Evolutionary conservation across 768 basidiomycete genomes (phyloP).

Genomic region (Macrocybe gigantea): DNA sequence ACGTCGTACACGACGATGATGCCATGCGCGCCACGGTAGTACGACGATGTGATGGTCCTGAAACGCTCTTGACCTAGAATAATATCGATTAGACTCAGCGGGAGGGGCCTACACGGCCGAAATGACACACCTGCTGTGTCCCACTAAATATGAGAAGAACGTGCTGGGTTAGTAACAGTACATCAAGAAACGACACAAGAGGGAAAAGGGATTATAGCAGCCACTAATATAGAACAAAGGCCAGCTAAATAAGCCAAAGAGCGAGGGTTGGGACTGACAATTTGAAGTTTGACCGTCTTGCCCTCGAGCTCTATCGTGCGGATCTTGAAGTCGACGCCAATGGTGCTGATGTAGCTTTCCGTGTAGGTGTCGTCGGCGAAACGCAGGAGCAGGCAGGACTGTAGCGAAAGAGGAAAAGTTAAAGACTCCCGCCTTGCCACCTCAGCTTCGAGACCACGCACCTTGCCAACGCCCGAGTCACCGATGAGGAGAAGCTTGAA

Average conservation of each 20-base stretch:
- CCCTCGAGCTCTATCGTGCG: slow-evolving; percentile 98
- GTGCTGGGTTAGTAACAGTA: slow-evolving; percentile 12
- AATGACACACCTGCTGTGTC: slow-evolving; percentile 79
- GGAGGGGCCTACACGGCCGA: background rate
- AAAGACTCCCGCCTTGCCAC: slow-evolving; percentile 6
- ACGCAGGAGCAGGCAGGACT: slow-evolving; percentile 90
- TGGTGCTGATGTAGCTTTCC: slow-evolving; percentile 95
- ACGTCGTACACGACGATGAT: slow-evolving; percentile 99
- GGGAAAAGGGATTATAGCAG: background rate
- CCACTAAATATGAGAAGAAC: slow-evolving; percentile 56
- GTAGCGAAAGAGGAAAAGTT: slow-evolving; percentile 15
- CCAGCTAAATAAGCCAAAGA: slow-evolving; percentile 4
- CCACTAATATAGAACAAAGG: background rate
- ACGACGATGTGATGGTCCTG: slow-evolving; percentile 98
- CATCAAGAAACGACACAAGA: background rate
- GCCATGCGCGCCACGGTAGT: slow-evolving; percentile 98
- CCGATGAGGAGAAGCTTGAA: slow-evolving; percentile 95
- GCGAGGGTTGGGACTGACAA: slow-evolving; percentile 54
- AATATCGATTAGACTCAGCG: slow-evolving; percentile 7
- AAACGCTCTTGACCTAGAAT: slow-evolving; percentile 88
- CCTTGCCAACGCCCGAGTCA: slow-evolving; percentile 94
- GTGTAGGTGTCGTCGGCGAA: slow-evolving; percentile 98
- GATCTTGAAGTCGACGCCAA: slow-evolving; percentile 99
- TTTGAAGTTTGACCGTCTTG: slow-evolving; percentile 97
- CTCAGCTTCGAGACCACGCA: slow-evolving; percentile 24